phyloP scores from a whole-genome alignment of 2,329 filamentous ascomycete species.

The Pyricularia sp. region DNA sequence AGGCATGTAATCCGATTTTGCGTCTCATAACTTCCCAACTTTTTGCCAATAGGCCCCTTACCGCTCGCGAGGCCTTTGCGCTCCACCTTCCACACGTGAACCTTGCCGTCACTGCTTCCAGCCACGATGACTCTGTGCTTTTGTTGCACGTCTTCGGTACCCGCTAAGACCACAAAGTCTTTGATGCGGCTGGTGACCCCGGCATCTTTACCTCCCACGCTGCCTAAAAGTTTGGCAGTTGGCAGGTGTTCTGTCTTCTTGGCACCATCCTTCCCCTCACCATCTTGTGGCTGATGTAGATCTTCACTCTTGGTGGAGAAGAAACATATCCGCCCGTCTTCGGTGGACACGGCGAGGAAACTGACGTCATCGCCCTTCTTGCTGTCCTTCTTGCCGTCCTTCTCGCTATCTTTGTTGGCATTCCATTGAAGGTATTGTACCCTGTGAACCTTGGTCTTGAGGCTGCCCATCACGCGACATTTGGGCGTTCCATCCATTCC shows the following conservation, averaged over 20 bases:
- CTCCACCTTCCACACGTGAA: slow-evolving; percentile 60
- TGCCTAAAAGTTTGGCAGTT: slow-evolving; percentile 55
- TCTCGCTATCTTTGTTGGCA: slow-evolving; percentile 19
- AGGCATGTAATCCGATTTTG: slow-evolving; percentile 83
- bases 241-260: slow-evolving; percentile 23
- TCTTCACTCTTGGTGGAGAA: slow-evolving; percentile 53
- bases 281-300: slow-evolving; percentile 18
- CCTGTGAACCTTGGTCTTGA: slow-evolving; percentile 71
- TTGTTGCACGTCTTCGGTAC: slow-evolving; percentile 14
- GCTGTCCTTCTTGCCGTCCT: slow-evolving; percentile 29
- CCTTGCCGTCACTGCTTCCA: slow-evolving; percentile 70
- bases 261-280: background rate
- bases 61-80: background rate
- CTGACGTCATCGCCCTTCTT: slow-evolving; percentile 17
- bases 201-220: slow-evolving; percentile 60
- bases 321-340: slow-evolving; percentile 78
- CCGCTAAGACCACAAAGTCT: slow-evolving; percentile 60
- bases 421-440: slow-evolving; percentile 50
- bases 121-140: slow-evolving; percentile 40
- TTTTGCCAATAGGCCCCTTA: slow-evolving; percentile 29
- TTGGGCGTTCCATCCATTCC: slow-evolving; percentile 76
- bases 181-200: slow-evolving; percentile 67
- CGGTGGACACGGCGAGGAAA: slow-evolving; percentile 67
- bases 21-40: slow-evolving; percentile 72
- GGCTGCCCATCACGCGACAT: slow-evolving; percentile 55